Evolutionary conservation across 1,284 basidiomycete species (phyloP).

Genomic region (Hypsizygus ulmarius): DNA sequence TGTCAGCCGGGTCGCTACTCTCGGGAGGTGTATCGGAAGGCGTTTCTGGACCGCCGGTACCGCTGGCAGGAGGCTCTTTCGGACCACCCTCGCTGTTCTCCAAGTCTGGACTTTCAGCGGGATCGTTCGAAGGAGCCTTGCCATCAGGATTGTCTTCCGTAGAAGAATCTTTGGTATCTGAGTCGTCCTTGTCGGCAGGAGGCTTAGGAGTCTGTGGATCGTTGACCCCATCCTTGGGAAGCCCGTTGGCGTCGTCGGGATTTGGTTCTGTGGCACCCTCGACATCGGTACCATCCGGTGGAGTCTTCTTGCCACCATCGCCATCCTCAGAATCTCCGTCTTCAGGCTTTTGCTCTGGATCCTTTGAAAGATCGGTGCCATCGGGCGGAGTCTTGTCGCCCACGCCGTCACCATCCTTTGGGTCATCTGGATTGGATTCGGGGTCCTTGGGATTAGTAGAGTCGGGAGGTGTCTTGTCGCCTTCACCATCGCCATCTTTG

Average conservation of each 20-base stretch:
- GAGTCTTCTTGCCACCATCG: not conserved
- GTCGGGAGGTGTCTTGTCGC: not conserved
- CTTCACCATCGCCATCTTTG: not conserved
- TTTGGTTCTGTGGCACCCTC: too few relatives aligned
- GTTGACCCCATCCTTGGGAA: too few relatives aligned
- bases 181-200: not conserved
- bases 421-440: not conserved
- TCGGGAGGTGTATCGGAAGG: not conserved
- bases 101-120: not conserved
- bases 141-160: too few relatives aligned
- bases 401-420: not conserved
- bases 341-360: slow-evolving; percentile 1
- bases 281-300: not conserved
- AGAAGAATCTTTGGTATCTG: too few relatives aligned
- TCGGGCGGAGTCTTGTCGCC: too few relatives aligned
- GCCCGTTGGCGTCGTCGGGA: too few relatives aligned
- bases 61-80: not conserved
- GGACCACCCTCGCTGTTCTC: not conserved
- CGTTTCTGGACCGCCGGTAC: not conserved
- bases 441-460: not conserved
- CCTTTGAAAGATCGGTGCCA: too few relatives aligned
- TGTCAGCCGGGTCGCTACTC: too few relatives aligned
- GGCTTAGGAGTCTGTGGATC: too few relatives aligned
- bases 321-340: slow-evolving; percentile 3
- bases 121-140: not conserved